Percentiles rank a stretch among this genome's conserved stretches.
Evolutionary conservation across 371 early-diverging fungal species (phyloP).

Genomic region (Syncephalastrum contaminatum): DNA sequence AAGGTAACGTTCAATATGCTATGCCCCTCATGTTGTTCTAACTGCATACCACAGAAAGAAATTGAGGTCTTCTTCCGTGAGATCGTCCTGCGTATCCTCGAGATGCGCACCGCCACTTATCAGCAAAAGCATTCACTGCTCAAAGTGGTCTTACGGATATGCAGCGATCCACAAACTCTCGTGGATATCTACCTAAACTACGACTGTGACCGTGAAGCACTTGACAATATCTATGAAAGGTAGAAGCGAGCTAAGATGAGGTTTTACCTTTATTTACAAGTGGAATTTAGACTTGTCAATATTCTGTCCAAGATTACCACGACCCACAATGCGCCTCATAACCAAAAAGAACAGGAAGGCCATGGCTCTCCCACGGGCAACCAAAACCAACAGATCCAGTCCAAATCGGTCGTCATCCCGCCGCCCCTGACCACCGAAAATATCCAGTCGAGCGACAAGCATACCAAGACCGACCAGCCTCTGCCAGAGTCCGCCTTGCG

Average conservation of each 20-base stretch:
- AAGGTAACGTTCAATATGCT: constrained; percentile 41
- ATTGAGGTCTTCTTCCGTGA: constrained; percentile 76
- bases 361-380: constrained; percentile 19
- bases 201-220: constrained; percentile 76
- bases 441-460: constrained; percentile 50
- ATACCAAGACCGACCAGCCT: constrained; percentile 28
- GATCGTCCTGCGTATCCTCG: constrained; percentile 69
- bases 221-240: constrained; percentile 59
- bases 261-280: background rate
- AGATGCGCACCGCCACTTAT: constrained; percentile 58
- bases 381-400: constrained; percentile 16
- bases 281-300: constrained; percentile 40
- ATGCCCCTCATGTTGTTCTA: background rate
- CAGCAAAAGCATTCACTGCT: constrained; percentile 54
- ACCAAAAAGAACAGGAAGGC: constrained; percentile 35
- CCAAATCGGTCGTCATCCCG: constrained; percentile 38
- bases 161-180: constrained; percentile 81
- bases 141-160: constrained; percentile 45
- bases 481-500: constrained; percentile 47
- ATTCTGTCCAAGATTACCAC: constrained; percentile 56
- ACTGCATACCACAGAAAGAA: constrained; percentile 42
- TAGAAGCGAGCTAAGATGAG: background rate
- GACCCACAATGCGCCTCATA: constrained; percentile 27
- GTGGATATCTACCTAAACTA: constrained; percentile 97
- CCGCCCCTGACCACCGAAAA: constrained; percentile 52